Evolutionary conservation across 768 basidiomycete genomes (phyloP).

Genomic region (Rhodotorula graminis): DNA sequence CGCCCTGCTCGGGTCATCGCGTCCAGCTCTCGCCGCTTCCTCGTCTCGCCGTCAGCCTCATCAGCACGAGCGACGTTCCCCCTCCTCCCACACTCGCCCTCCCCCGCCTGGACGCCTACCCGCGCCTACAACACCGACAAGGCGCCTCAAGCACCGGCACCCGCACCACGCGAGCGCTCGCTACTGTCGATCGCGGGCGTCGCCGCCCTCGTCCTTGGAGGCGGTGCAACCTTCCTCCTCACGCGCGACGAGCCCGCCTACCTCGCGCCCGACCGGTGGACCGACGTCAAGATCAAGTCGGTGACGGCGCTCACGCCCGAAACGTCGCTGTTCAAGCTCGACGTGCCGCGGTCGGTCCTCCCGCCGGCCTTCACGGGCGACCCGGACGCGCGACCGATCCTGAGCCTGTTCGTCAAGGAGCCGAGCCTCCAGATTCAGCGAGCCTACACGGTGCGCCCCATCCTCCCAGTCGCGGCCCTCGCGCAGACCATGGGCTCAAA

Average conservation of each 20-base stretch:
- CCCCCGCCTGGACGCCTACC: background rate
- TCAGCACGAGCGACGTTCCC: background rate
- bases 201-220: background rate
- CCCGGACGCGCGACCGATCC: slow-evolving; percentile 22
- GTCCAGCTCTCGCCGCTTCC: no score
- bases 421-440: slow-evolving; percentile 43
- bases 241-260: background rate
- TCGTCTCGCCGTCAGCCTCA: background rate
- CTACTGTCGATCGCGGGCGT: background rate
- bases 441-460: slow-evolving; percentile 38
- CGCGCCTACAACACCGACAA: background rate
- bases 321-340: slow-evolving; percentile 34
- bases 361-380: slow-evolving; percentile 11
- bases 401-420: slow-evolving; percentile 40
- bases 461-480: no score
- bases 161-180: background rate
- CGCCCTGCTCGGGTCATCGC: no score
- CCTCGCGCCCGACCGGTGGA: slow-evolving; percentile 36
- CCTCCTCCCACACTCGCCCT: no score
- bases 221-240: background rate
- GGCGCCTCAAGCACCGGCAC: background rate
- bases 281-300: slow-evolving; percentile 23
- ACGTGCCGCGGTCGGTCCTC: slow-evolving; percentile 24
- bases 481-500: background rate
- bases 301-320: slow-evolving; percentile 32